phyloP scores from a whole-genome alignment of 257 asterid genomes.

The Gentiana straminea region DNA sequence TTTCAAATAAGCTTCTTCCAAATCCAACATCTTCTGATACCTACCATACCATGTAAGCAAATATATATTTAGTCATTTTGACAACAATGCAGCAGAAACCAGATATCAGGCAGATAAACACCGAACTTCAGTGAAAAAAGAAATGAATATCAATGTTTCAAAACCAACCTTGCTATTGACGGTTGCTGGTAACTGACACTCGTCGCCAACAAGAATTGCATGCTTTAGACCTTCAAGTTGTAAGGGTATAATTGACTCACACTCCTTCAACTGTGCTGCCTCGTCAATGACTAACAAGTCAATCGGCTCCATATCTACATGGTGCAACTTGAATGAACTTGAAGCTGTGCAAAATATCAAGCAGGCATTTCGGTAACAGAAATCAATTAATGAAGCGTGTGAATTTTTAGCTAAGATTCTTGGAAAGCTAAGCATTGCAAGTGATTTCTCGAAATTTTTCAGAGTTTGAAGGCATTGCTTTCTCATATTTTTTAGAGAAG shows the following conservation, averaged over 20 bases:
- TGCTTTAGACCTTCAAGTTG: constrained; percentile 41
- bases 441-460: constrained; percentile 21
- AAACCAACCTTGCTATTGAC: constrained; percentile 41
- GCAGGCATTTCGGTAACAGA: constrained; percentile 23
- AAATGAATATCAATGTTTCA: not conserved
- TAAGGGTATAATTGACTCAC: constrained; percentile 41
- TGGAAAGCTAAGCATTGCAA: constrained; percentile 24
- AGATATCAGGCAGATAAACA: not conserved
- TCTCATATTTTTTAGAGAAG: constrained; percentile 15
- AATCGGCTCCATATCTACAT: constrained; percentile 13
- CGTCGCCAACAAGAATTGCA: constrained; percentile 57
- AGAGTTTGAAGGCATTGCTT: constrained; percentile 19
- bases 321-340: constrained; percentile 27
- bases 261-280: constrained; percentile 59
- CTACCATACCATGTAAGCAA: constrained; percentile 1
- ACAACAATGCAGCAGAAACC: too few relatives aligned
- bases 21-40: not conserved
- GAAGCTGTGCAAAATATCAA: constrained; percentile 40
- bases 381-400: constrained; percentile 7
- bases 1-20: constrained; percentile 3
- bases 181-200: constrained; percentile 50
- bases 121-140: too few relatives aligned
- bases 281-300: constrained; percentile 45
- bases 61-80: not conserved
- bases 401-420: not conserved